phyloP scores from a whole-genome alignment of 306 rosid species.

The Begonia masoniana region DNA sequence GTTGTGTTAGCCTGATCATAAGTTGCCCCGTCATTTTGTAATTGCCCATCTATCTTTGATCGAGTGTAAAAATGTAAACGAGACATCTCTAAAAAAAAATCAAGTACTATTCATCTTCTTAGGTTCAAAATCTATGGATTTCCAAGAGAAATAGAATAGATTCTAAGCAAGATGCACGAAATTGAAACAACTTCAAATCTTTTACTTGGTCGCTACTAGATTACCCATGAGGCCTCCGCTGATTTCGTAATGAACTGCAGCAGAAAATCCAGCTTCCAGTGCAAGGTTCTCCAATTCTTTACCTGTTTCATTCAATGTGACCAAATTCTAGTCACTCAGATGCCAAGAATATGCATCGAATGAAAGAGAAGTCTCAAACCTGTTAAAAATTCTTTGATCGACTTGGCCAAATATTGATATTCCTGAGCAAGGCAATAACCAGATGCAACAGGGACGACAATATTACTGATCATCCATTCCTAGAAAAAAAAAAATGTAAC shows the following conservation, averaged over 20 bases:
- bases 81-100: too few relatives aligned
- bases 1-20: too few relatives aligned
- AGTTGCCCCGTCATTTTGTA: too few relatives aligned
- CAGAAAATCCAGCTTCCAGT: conserved; percentile 67
- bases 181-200: background rate
- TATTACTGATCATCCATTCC: conserved; percentile 83
- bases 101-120: too few relatives aligned
- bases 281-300: conserved; percentile 75
- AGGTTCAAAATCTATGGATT: conserved; percentile 3
- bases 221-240: conserved; percentile 85
- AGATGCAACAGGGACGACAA: conserved; percentile 77
- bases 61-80: too few relatives aligned
- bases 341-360: too few relatives aligned
- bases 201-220: conserved; percentile 57
- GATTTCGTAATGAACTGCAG: conserved; percentile 63
- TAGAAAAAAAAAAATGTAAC: conserved; percentile 13
- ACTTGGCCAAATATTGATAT: conserved; percentile 59
- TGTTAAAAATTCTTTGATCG: conserved; percentile 72
- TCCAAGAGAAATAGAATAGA: conserved; percentile 1
- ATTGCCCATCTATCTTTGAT: too few relatives aligned
- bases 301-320: conserved; percentile 25
- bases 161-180: background rate
- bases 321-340: too few relatives aligned
- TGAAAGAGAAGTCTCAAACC: conserved; percentile 18
- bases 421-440: conserved; percentile 68